Evolutionary conservation across 805 yeast species (phyloP), one percentile per base, ranked within the genome.

Genomic region (Wickerhamiella domercqiae): DNA sequence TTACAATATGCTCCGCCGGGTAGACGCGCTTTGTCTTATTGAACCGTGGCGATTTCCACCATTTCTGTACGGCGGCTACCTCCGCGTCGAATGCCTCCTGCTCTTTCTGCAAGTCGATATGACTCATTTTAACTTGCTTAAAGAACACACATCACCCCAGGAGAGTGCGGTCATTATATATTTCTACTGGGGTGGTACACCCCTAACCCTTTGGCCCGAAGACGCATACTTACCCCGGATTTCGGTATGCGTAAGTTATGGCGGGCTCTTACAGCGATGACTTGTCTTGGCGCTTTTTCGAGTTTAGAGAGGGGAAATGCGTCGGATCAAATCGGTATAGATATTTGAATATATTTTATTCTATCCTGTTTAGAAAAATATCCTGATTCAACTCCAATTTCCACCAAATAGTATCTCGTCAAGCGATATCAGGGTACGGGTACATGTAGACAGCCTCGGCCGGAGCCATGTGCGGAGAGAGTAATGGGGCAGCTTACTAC

Each of bases 31-130:
- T 82, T 49, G 93, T 80, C 51, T 76, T 71, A 40, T 60, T 64
- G 95, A 95, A 87, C 59, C 97, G 79, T 45, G 95, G 93, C 55
- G 77, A 71, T 6, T 79, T 53, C 97, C 97, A 87, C 97, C 97
- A 87, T 54, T 73, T 54, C 46, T 77, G 72, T 54, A 87, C 75
- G 29, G 73, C 80, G 26, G 68, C 66, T 41, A 82, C 78, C 55
- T 83, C 84, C 32, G 65, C 58, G 52, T 75, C 73, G 70, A 65
- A 79, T 51, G 61, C 64, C 42, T 56, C 59, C 53, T 79, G 81
- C 61, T 79, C 90, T 46, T 66, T 64, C 48, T 70, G 63, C 31
- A 73, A 49, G 55, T 74, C 67, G 41, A 77, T 71, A 48, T 65
- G 59, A 32, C 26, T 24, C 37, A 14, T 39, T 36, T 40, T 29